Evolutionary conservation across 2,329 filamentous ascomycete genomes (phyloP), one percentile per base, ranked within the genome.

Genomic region (Aaosphaeria arxii): DNA sequence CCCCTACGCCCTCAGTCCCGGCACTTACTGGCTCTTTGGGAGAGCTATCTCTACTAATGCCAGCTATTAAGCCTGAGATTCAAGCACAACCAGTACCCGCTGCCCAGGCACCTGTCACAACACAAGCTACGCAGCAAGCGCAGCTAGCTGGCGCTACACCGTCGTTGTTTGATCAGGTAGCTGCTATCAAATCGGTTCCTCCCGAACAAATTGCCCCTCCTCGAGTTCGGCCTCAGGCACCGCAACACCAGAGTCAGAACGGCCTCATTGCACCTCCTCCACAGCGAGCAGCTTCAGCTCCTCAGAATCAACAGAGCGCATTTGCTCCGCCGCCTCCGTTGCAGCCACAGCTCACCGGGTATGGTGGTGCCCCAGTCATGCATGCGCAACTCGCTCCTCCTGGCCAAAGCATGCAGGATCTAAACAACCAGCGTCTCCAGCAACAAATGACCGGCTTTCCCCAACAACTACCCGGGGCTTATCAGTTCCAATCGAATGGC

Each of bases 331-430:
- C 87, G 13, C 69, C 87, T 38, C 85, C 89, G 11, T 72, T 96
- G 57, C 86, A 91, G 66, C 85, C 90, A 45, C 92, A 96, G 66
- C 82, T 91, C 70, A 96, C 94, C 5, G 91, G 92, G 6, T 77
- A 81, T 46, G 65, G 67, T 58, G 53, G 51, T 33, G 69, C 67
- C 32, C 72, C 70, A 52, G 71, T 79, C 46, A 79, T 81, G 54
- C 82, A 83, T 62, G 74, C 74, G 7, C 84, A 84, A 54, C 76
- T 89, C 47, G 86, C 88, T 30, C 82, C 86, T 30, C 81, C 83
- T 3, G 89, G 90, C 9, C 88, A 92, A 69, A 92, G 86, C 66
- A 67, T 95, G 57, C 80, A 84, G 59, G 89, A 92, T 33, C 74
- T 11, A 9, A 11, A 94, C 40, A 83, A 74, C 49, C 85, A 63